These are phyloP conservation scores for Ricinus communis DNA, from an alignment of 345 rosid genomes.

Conservation along the genomic window DNA sequence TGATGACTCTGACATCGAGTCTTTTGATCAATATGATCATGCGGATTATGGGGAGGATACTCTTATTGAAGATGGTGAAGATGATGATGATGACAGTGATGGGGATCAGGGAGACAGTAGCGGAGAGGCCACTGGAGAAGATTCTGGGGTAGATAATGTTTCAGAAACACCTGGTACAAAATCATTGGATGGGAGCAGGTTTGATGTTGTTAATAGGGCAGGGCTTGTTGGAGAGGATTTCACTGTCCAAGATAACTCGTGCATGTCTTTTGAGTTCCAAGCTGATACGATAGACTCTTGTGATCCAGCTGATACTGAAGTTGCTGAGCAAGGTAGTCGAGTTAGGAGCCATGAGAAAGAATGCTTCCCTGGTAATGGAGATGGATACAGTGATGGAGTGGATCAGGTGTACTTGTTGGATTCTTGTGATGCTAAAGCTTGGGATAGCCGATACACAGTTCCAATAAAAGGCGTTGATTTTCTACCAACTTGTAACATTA, in stretches of 20 bases:
- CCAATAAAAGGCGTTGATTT: conserved; percentile 44
- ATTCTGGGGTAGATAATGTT: conserved; percentile 27
- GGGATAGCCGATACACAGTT: conserved; percentile 40
- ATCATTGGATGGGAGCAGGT: conserved; percentile 15
- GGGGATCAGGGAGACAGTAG: conserved; percentile 11
- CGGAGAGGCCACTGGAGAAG: conserved; percentile 25
- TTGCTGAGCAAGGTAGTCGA: conserved; percentile 19
- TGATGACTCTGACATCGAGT: conserved; percentile 58
- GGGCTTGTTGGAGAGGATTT: conserved; percentile 25
- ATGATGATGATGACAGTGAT: conserved; percentile 20
- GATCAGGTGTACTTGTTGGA: conserved; percentile 46
- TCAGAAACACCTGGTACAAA: conserved; percentile 12
- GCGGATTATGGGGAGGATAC: conserved; percentile 22
- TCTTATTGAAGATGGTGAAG: conserved; percentile 16
- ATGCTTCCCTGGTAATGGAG: conserved; percentile 22
- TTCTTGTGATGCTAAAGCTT: conserved; percentile 38
- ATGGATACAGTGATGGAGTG: conserved; percentile 33
- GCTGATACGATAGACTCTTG: conserved; percentile 24
- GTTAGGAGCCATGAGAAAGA: conserved; percentile 19
- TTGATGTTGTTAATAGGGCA: conserved; percentile 19
- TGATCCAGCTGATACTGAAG: conserved; percentile 14
- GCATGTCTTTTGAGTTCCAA: conserved; percentile 46
- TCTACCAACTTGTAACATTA: conserved; percentile 51
- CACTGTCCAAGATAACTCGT: conserved; percentile 42
- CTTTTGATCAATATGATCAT: conserved; percentile 33